phyloP scores from a whole-genome alignment of 352 stramenopile genomes.

The Globisporangium yorkense region DNA sequence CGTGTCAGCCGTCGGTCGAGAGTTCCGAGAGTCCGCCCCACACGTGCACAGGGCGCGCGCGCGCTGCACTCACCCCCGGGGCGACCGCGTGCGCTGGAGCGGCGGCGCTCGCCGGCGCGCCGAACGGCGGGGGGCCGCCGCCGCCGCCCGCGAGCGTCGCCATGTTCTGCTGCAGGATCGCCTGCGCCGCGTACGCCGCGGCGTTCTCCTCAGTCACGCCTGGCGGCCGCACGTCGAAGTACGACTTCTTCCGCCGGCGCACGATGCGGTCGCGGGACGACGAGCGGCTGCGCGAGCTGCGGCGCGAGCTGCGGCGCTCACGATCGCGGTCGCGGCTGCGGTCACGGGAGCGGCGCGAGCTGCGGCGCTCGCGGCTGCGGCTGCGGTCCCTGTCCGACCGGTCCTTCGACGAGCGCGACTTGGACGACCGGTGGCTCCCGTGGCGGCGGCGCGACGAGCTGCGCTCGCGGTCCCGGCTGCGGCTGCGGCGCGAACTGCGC shows the following conservation, averaged over 20 bases:
- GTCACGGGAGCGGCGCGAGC: conserved; percentile 14
- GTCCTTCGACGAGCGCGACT: conserved; percentile 20
- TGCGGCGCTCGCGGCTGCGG: conserved; percentile 5
- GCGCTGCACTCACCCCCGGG: conserved; percentile 12
- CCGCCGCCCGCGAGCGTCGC: conserved; percentile 54
- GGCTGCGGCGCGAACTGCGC: conserved; percentile 9
- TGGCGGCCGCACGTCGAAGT: conserved; percentile 78
- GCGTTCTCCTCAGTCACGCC: conserved; percentile 82
- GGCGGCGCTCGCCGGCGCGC: conserved; percentile 11
- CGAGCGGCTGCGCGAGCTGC: conserved; percentile 29
- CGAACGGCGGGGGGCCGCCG: conserved; percentile 62
- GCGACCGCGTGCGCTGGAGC: conserved; percentile 8
- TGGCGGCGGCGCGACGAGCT: conserved; percentile 38
- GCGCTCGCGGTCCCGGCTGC: conserved; percentile 16
- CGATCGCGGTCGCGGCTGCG: conserved; percentile 24
- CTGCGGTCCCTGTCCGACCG: conserved; percentile 2
- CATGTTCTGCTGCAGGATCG: conserved; percentile 84
- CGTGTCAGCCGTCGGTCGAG: conserved; percentile 24
- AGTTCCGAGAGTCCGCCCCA: not conserved
- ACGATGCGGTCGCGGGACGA: conserved; percentile 38
- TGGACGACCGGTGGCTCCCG: conserved; percentile 23
- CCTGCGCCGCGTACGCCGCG: conserved; percentile 74
- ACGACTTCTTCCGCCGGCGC: conserved; percentile 64
- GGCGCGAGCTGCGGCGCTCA: conserved; percentile 28
- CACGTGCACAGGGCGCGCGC: not conserved